Base-by-base conservation (phyloP, 805 yeast species). In the Kuraishia floccosa region DNA sequence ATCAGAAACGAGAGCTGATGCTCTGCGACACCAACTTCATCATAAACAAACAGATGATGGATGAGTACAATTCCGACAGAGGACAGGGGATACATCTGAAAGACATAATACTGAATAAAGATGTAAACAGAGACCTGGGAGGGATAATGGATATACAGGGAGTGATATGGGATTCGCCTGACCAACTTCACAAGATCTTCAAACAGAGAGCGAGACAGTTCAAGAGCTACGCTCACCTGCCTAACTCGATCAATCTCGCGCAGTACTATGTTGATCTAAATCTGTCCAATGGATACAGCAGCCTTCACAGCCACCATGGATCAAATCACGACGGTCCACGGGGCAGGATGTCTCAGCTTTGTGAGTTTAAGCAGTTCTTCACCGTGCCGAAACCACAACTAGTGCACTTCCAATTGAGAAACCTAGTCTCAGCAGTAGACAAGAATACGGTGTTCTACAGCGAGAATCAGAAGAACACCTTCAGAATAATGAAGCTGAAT, bases 391-490 rank as follows among this genome's bases (percentile, higher is more conserved):
- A 60, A 31, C 68, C 75, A 5, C 63, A 59, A 38, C 52, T 71
- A 9, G 61, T 65, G 13, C 80, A 75, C 52, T 72, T 72, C 45
- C 80, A 73, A 49, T 52, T 74, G 21, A 50, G 80, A 11, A 64
- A 69, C 34, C 49, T 72, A 30, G 61, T 74, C 6, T 58, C 60
- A 33, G 64, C 54, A 39, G 55, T 54, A 20, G 48, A 49, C 9
- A 49, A 45, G 28, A 42, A 39, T 28, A 38, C 38, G 42, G 31
- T 43, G 49, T 44, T 45, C 20, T 46, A 49, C 27, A 37, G 46
- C 8, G 28, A 36, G 4, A 38, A 36, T 17, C 38, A 32, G 56
- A 50, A 33, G 42, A 47, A 32, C 47, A 47, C 36, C 36, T 60
- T 16, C 50, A 56, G 35, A 34, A 46, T 17, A 42, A 48, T 25